phyloP scores from a whole-genome alignment of 768 basidiomycete genomes.

The Tremella yokohamensis region DNA sequence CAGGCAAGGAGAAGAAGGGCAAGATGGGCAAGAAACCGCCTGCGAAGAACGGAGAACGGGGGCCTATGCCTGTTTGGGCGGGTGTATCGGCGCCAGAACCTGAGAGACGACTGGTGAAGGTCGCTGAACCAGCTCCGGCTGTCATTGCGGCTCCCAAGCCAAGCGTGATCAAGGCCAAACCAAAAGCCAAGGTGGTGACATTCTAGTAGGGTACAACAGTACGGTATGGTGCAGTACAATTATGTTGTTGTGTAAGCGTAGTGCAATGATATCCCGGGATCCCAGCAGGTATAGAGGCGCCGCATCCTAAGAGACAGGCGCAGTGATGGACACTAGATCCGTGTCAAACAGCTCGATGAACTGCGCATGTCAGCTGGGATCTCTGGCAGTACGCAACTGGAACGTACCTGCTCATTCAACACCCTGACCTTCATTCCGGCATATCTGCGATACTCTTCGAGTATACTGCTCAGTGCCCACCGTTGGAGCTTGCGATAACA shows the following conservation, averaged over 20 bases:
- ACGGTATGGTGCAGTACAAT: too few relatives aligned
- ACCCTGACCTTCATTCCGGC: slow-evolving; percentile 51
- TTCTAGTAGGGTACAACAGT: slow-evolving; percentile 7
- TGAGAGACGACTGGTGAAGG: background rate
- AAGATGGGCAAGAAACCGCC: slow-evolving; percentile 33
- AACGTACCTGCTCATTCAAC: slow-evolving; percentile 50
- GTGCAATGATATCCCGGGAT: too few relatives aligned
- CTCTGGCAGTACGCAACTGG: background rate
- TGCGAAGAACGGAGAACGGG: slow-evolving; percentile 24
- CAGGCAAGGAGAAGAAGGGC: slow-evolving; percentile 55
- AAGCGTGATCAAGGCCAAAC: slow-evolving; percentile 4
- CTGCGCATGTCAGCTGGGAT: slow-evolving; percentile 19
- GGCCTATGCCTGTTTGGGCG: background rate
- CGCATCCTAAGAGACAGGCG: background rate
- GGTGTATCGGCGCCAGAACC: background rate
- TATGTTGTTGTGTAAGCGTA: too few relatives aligned
- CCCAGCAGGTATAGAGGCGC: too few relatives aligned
- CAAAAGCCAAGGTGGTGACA: slow-evolving; percentile 23
- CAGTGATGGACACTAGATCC: slow-evolving; percentile 47
- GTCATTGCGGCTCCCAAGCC: slow-evolving; percentile 1
- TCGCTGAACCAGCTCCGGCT: slow-evolving; percentile 9
- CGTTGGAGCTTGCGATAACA: slow-evolving; percentile 50
- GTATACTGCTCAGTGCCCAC: slow-evolving; percentile 50
- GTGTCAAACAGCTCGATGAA: slow-evolving; percentile 54
- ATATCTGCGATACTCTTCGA: slow-evolving; percentile 51